Percentiles rank a stretch among this genome's conserved stretches.
Conservation (phyloP, 805 yeast genomes). For the Nakazawaea laoshanensis region DNA sequence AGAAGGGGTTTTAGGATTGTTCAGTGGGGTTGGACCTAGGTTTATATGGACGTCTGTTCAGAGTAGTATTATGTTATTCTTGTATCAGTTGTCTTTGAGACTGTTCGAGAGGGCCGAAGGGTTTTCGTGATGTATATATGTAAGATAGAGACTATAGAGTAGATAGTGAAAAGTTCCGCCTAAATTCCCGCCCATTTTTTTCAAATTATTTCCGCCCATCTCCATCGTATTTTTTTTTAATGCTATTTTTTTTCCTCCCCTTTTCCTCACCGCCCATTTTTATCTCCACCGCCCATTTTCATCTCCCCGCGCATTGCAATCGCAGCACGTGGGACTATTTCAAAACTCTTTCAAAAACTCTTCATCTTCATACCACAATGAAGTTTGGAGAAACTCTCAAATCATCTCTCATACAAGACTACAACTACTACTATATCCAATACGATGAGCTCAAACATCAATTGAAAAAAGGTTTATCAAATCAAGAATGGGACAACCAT, state of each 20-base stretch:
- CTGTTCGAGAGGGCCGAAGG: slow-evolving; percentile 33
- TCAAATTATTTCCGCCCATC: background rate
- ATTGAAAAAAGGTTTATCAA: slow-evolving; percentile 55
- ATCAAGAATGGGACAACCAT: slow-evolving; percentile 66
- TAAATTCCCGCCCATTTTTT: too few species aligned
- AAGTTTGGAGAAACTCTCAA: slow-evolving; percentile 93
- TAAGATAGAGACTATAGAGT: background rate
- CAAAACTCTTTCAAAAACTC: slow-evolving; percentile 10
- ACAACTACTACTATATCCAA: slow-evolving; percentile 81
- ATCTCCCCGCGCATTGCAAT: background rate
- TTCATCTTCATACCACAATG: too few species aligned
- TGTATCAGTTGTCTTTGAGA: slow-evolving; percentile 74
- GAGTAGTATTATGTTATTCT: slow-evolving; percentile 84
- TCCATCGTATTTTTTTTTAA: too few species aligned
- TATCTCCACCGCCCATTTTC: too few species aligned
- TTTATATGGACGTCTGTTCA: slow-evolving; percentile 95
- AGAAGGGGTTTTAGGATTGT: slow-evolving; percentile 76
- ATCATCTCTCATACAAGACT: slow-evolving; percentile 83
- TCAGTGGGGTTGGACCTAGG: slow-evolving; percentile 95
- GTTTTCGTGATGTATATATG: slow-evolving; percentile 6
- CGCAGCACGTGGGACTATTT: background rate
- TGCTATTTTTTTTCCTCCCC: too few species aligned
- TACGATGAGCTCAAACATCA: slow-evolving; percentile 87
- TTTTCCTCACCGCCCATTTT: too few species aligned
- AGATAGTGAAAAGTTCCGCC: background rate